These are phyloP conservation scores for Hortaea sp. DNA, from an alignment of 2,329 filamentous ascomycete species.

Conservation along the genomic window DNA sequence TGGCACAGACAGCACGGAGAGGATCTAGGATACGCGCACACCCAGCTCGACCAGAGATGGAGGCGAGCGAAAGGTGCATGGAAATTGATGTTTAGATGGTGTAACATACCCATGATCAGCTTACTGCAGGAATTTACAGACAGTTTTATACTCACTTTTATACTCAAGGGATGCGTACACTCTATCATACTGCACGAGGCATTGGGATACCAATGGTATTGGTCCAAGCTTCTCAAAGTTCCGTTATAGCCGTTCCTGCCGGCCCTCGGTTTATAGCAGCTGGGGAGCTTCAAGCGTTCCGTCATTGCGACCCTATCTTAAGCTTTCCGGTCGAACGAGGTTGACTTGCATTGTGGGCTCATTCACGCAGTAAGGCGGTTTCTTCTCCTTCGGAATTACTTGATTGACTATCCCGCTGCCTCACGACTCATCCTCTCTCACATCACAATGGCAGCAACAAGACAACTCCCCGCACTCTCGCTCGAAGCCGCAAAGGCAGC, in stretches of 20 bases:
- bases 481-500: slow-evolving; percentile 27
- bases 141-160: too few species aligned
- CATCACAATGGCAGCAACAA: slow-evolving; percentile 15
- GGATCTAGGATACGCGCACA: too few species aligned
- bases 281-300: background rate
- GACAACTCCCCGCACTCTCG: slow-evolving; percentile 23
- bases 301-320: background rate
- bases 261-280: too few species aligned
- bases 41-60: too few species aligned
- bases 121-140: too few species aligned
- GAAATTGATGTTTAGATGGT: too few species aligned
- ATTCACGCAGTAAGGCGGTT: background rate
- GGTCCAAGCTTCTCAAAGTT: background rate
- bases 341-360: background rate
- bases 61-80: too few species aligned
- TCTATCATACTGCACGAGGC: too few species aligned
- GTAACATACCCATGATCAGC: too few species aligned
- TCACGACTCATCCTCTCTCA: background rate
- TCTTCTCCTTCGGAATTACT: background rate
- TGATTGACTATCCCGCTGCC: background rate
- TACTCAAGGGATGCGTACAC: too few species aligned
- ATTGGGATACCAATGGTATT: background rate
- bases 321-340: background rate
- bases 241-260: background rate
- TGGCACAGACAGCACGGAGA: too few species aligned